Conservation (phyloP, 1,139 yeast species). For the Eremothecium coryli region DNA sequence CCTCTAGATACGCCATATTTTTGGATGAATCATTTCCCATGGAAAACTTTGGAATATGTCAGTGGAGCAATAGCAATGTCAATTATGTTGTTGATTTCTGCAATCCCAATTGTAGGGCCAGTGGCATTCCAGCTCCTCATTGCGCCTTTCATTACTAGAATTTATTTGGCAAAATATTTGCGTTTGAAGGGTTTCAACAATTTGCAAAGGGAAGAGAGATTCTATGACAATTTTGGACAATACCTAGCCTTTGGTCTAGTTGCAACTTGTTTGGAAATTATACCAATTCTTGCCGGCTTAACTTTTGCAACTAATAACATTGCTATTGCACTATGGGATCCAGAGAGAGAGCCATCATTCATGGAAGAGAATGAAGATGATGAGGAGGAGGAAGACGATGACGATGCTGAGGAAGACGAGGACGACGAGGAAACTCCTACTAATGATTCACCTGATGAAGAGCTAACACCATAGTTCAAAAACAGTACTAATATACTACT, state of each 20-base stretch:
- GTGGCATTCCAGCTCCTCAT: conserved; percentile 18
- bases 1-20: conserved; percentile 22
- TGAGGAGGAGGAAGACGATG: conserved; percentile 1
- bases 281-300: conserved; percentile 27
- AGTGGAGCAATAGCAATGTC: conserved; percentile 9
- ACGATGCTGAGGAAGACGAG: conserved; percentile 1
- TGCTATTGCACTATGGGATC: conserved; percentile 25
- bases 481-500: no score
- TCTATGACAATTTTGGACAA: conserved; percentile 22
- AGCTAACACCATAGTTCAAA: no score
- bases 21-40: conserved; percentile 26
- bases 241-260: conserved; percentile 26
- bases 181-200: conserved; percentile 21
- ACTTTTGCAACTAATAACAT: conserved; percentile 22
- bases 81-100: conserved; percentile 17
- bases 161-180: conserved; percentile 15
- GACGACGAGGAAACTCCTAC: conserved; percentile 1
- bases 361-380: conserved; percentile 4
- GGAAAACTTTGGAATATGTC: conserved; percentile 19
- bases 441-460: conserved; percentile 1
- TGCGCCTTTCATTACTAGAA: conserved; percentile 24
- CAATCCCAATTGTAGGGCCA: conserved; percentile 27
- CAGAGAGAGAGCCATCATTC: conserved; percentile 6
- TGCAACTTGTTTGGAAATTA: conserved; percentile 23
- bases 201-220: conserved; percentile 18